Conservation (phyloP, 495 filamentous ascomycete genomes). For the Lichenothelia convexa region DNA sequence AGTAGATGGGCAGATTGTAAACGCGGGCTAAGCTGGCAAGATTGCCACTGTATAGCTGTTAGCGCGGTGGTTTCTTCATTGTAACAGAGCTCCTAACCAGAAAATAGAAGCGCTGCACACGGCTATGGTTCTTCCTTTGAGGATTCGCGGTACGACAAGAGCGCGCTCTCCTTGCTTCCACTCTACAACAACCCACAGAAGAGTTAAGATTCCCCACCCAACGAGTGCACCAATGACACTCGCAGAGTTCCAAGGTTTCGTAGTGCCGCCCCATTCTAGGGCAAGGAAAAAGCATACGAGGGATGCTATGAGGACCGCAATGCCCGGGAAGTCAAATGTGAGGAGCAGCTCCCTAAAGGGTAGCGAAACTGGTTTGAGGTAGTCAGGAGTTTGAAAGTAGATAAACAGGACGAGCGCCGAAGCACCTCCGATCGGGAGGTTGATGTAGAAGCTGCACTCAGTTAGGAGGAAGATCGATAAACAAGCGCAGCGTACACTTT, state of each 20-base stretch:
- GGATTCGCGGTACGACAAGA: constrained; percentile 10
- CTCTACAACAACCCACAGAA: constrained; percentile 8
- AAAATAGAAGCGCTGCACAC: constrained; percentile 6
- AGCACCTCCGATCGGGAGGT: constrained; percentile 31
- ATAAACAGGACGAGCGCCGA: constrained; percentile 23
- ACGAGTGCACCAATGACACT: constrained; percentile 30
- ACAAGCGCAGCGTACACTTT: neutral
- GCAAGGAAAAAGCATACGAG: constrained; percentile 12
- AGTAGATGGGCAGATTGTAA: constrained; percentile 19
- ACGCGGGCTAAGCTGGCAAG: constrained; percentile 9
- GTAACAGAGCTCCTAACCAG: too few relatives aligned
- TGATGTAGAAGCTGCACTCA: constrained; percentile 36
- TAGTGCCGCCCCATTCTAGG: constrained; percentile 15
- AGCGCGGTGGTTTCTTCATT: too few relatives aligned
- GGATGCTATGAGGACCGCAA: constrained; percentile 8
- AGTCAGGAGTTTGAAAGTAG: constrained; percentile 21
- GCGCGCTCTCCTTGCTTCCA: constrained; percentile 8
- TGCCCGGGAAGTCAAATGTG: constrained; percentile 13
- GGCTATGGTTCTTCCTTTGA: constrained; percentile 4
- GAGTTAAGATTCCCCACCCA: constrained; percentile 14
- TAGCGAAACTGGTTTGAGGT: constrained; percentile 14
- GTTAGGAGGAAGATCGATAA: neutral
- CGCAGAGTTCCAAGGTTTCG: constrained; percentile 15
- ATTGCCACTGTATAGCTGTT: too few relatives aligned
- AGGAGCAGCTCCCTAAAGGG: constrained; percentile 14